phyloP scores from a whole-genome alignment of 2,329 filamentous ascomycete species.

The Aspergillus udagawae region DNA sequence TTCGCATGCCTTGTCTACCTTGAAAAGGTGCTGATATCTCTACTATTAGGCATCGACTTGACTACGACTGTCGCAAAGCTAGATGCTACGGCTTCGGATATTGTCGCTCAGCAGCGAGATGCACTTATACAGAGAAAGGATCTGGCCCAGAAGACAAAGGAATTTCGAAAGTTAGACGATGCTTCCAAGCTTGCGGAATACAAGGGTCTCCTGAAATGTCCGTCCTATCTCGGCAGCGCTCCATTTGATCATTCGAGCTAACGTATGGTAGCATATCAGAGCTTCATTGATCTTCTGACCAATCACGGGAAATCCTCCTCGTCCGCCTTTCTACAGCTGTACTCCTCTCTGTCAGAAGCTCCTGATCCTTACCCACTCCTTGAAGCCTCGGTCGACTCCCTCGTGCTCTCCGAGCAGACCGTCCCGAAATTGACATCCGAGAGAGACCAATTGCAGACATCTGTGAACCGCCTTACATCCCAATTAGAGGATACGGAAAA shows the following conservation, averaged over 20 bases:
- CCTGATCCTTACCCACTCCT: constrained; percentile 95
- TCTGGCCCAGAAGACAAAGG: constrained; percentile 97
- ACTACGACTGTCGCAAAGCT: constrained; percentile 77
- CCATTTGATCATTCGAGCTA: constrained; percentile 2
- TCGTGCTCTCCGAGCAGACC: constrained; percentile 87
- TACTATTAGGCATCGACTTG: constrained; percentile 71
- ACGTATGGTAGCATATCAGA: constrained; percentile 72
- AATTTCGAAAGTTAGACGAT: constrained; percentile 93
- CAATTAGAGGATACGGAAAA: constrained; percentile 81
- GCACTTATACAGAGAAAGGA: constrained; percentile 96
- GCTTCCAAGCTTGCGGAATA: constrained; percentile 79
- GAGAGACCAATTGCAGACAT: constrained; percentile 80
- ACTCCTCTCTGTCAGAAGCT: constrained; percentile 89
- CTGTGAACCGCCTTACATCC: constrained; percentile 67
- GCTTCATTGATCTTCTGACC: constrained; percentile 92
- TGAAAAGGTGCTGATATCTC: constrained; percentile 1
- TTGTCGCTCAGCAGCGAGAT: constrained; percentile 88
- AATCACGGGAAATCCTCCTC: constrained; percentile 95
- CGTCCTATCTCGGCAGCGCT: constrained; percentile 2
- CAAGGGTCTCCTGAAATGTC: constrained; percentile 84
- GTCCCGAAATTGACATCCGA: constrained; percentile 85
- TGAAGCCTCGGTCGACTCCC: constrained; percentile 91
- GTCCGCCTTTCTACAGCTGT: constrained; percentile 86
- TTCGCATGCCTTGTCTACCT: not conserved
- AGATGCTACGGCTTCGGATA: constrained; percentile 90